A percentile compares a stretch with the other conserved stretches of the same genome.
phyloP scores from a whole-genome alignment of 495 filamentous ascomycete species.

The Tuber microsphaerosporum region DNA sequence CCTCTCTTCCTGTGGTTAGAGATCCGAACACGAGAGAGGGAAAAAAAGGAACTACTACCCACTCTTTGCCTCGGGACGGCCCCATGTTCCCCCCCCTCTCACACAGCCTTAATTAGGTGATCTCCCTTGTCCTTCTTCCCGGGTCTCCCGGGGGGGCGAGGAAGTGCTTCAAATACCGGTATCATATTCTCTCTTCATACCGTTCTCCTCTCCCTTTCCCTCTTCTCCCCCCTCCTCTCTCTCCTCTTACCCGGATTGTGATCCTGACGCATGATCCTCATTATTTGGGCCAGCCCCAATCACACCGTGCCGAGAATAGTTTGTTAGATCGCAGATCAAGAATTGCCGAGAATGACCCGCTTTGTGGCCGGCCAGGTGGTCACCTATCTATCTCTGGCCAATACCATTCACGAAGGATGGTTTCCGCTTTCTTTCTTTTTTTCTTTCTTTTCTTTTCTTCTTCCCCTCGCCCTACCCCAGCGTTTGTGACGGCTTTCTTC shows the following conservation, averaged over 20 bases:
- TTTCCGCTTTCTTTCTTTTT: neutral
- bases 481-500: neutral
- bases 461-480: neutral
- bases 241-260: neutral
- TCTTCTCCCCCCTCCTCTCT: neutral
- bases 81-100: neutral
- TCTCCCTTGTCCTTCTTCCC: neutral
- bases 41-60: neutral
- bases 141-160: neutral
- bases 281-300: neutral
- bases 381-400: neutral
- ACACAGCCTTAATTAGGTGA: neutral
- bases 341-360: neutral
- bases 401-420: neutral
- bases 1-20: neutral
- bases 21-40: neutral
- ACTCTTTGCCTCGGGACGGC: neutral
- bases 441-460: neutral
- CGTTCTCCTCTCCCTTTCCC: neutral
- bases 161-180: neutral
- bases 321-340: neutral
- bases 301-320: neutral
- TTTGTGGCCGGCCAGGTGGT: neutral
- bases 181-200: neutral
- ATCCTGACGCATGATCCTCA: neutral